phyloP scores from a whole-genome alignment of 164 flowering plant genomes.

The Vitis cinerea region DNA sequence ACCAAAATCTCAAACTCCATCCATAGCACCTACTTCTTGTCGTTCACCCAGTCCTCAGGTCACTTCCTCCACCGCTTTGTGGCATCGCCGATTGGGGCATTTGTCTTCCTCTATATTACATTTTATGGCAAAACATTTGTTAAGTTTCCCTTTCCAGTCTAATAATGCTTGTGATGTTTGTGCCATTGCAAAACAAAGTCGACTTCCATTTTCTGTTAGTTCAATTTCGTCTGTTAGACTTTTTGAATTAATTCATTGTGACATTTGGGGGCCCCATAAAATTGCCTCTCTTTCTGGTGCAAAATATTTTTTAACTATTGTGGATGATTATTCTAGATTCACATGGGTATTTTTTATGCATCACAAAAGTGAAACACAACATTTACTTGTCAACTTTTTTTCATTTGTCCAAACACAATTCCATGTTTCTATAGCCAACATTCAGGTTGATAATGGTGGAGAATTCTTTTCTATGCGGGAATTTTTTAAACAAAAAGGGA shows the following conservation, averaged over 20 bases:
- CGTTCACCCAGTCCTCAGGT: no score
- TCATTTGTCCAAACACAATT: neutral
- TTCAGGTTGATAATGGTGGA: no score
- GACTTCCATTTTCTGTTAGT: neutral
- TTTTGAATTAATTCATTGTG: constrained; percentile 5
- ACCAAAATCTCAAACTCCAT: no score
- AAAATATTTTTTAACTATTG: no score
- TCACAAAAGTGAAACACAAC: neutral
- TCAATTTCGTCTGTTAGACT: neutral
- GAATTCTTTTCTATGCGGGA: no score
- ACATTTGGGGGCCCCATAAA: neutral
- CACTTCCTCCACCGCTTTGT: neutral
- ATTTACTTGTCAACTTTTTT: neutral
- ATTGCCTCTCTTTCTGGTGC: neutral
- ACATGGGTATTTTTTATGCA: neutral
- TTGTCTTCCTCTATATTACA: neutral
- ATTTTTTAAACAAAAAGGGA: no score
- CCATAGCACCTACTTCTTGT: neutral
- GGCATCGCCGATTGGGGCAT: constrained; percentile 2
- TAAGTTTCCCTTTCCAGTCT: neutral
- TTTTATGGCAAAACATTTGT: neutral
- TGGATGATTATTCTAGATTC: neutral
- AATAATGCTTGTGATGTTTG: neutral
- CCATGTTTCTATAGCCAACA: no score
- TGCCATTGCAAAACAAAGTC: constrained; percentile 3